Evolutionary conservation across 352 stramenopile genomes (phyloP).

Genomic region (Phytophthora hybrid): DNA sequence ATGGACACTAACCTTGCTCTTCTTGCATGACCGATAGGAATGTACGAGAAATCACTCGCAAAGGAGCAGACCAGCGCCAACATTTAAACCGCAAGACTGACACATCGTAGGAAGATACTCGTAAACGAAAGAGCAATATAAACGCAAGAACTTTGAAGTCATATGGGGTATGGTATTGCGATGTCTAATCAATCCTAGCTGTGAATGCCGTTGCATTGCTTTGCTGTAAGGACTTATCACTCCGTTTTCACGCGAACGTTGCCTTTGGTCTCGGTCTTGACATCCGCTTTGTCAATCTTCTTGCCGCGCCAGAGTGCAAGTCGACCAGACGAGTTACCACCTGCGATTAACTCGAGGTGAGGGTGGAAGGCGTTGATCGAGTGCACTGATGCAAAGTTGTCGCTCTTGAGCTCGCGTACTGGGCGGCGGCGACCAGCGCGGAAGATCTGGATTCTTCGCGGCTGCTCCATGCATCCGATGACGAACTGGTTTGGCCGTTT

Average conservation of each 20-base stretch:
- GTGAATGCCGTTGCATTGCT: background rate
- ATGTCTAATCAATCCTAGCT: background rate
- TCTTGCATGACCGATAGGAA: constrained; percentile 31
- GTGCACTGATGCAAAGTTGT: constrained; percentile 83
- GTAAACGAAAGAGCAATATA: constrained; percentile 19
- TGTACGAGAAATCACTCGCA: constrained; percentile 76
- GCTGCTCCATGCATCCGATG: constrained; percentile 85
- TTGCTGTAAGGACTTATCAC: constrained; percentile 1
- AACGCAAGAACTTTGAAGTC: constrained; percentile 20
- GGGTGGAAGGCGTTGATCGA: constrained; percentile 91
- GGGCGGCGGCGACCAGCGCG: constrained; percentile 67
- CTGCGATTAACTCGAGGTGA: constrained; percentile 68
- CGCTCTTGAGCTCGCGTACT: constrained; percentile 73
- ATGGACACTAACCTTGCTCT: constrained; percentile 8
- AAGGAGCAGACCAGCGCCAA: constrained; percentile 49
- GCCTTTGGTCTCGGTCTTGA: constrained; percentile 21
- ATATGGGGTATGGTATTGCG: constrained; percentile 15
- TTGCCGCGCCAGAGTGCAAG: constrained; percentile 66
- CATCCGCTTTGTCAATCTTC: constrained; percentile 31
- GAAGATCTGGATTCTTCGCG: constrained; percentile 87
- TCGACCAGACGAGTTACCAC: constrained; percentile 84
- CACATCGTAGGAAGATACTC: constrained; percentile 19
- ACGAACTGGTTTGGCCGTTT: constrained; percentile 81
- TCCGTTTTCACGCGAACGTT: constrained; percentile 22
- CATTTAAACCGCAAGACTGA: constrained; percentile 15